A percentile compares a stretch with the other conserved stretches of the same genome.
Conservation (phyloP, 805 yeast species). For the Cyberlindnera americana region DNA sequence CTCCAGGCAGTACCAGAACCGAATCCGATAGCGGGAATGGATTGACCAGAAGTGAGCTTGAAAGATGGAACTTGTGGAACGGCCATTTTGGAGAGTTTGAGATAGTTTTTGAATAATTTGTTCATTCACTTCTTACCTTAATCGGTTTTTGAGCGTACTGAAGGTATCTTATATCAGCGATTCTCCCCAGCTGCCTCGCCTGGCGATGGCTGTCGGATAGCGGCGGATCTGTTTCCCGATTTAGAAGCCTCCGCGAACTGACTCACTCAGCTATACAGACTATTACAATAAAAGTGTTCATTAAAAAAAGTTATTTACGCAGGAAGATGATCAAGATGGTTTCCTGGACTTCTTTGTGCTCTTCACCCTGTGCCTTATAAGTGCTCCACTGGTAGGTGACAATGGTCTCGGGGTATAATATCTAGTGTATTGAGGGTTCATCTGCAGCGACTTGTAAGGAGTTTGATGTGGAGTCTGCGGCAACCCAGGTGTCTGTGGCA, state of each 20-base stretch:
- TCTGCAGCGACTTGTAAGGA: slow-evolving; percentile 19
- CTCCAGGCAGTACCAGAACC: slow-evolving; percentile 47
- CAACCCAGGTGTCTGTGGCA: slow-evolving; percentile 19
- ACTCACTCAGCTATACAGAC: no score
- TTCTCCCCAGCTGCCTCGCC: no score
- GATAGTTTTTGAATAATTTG: not conserved
- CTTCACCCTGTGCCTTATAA: slow-evolving; percentile 18
- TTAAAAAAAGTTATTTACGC: not conserved
- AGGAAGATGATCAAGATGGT: not conserved
- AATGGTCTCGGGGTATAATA: slow-evolving; percentile 24
- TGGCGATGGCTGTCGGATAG: not conserved
- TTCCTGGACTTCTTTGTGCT: slow-evolving; percentile 21
- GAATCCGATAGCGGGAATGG: slow-evolving; percentile 43
- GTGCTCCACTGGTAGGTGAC: slow-evolving; percentile 21
- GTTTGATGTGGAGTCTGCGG: slow-evolving; percentile 22
- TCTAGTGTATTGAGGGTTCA: slow-evolving; percentile 21
- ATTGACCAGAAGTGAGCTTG: slow-evolving; percentile 33
- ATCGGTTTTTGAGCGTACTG: no score
- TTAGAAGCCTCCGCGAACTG: no score
- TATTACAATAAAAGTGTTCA: not conserved
- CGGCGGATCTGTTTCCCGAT: not conserved
- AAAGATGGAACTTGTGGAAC: slow-evolving; percentile 19
- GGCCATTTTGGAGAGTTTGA: slow-evolving; percentile 8
- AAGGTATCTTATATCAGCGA: no score
- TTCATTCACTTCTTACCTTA: not conserved